Evolutionary conservation across 2,329 filamentous ascomycete genomes (phyloP), one percentile per base, ranked within the genome.

Genomic region (Exophiala oligosperma): DNA sequence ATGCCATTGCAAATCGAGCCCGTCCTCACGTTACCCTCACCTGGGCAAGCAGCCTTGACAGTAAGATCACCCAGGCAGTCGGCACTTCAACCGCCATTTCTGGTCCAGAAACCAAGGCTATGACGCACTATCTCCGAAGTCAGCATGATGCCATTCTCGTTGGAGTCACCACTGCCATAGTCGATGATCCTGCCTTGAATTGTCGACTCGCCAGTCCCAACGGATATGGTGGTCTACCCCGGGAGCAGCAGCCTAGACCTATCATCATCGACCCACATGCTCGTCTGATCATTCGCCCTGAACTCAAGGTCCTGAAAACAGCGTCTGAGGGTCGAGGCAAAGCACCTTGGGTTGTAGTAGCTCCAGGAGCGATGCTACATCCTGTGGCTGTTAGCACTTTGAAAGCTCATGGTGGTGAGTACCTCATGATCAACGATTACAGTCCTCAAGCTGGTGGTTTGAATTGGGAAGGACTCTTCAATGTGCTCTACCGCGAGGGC

Each of bases 51-150:
- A 97, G 92, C 3, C 87, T 99, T 65, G 93, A 97, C 76, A 88
- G 89, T 41, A 84, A 86, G 54, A 81, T 95, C 51, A 84, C 92
- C 1, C 81, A 93, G 28, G 81, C 87, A 0, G 91, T 91, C 0
- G 92, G 92, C 12, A 80, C 85, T n/a, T 89, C 89, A 64, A 97
- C 93, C 1, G 79, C 83, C 0, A 83, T 97, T 12, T 97, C 93
- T 1, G 92, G 92, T 2, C 84, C 88, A 0, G 81, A 87, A 63
- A 91, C 91, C 38, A 96, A 96, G 74, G 84, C 90, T 53, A 95
- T 97, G 91, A 97, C 93, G 0, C 93, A 97, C 74, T 91, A 89
- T 71, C 83, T 97, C 28, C 90, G 93, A 67, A 87, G 87, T 11
- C 83, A 82, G 14, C 92, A 97, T 74, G 85, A 90, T 62, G 91